Evolutionary conservation across 345 rosid genomes (phyloP).

Genomic region (Barbarea vulgaris): DNA sequence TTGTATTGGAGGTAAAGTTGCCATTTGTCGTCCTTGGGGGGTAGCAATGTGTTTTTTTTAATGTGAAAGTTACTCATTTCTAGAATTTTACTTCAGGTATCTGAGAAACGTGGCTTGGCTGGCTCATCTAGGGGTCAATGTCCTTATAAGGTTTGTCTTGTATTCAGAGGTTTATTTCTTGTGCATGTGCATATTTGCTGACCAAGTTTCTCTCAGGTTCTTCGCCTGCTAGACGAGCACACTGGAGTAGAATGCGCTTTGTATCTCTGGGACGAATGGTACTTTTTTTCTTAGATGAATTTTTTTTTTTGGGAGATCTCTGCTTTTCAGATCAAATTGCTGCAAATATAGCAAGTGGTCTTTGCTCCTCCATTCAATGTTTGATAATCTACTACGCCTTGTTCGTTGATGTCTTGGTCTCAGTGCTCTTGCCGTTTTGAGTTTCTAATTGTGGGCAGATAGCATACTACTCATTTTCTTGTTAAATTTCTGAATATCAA

Average conservation of each 20-base stretch:
- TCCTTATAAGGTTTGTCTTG: slow-evolving; percentile 66
- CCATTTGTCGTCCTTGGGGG: slow-evolving; percentile 1
- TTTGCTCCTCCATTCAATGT: background rate
- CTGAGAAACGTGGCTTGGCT: slow-evolving; percentile 57
- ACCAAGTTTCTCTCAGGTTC: slow-evolving; percentile 64
- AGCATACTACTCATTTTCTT: background rate
- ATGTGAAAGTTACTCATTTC: slow-evolving; percentile 22
- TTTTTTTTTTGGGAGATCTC: slow-evolving; percentile 10
- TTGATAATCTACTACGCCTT: slow-evolving; percentile 18
- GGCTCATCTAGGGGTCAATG: slow-evolving; percentile 45
- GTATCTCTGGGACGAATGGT: slow-evolving; percentile 89
- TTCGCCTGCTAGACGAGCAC: slow-evolving; percentile 84
- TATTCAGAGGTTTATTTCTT: background rate
- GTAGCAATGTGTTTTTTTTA: slow-evolving; percentile 21
- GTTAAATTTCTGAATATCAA: slow-evolving; percentile 27
- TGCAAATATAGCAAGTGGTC: slow-evolving; percentile 12
- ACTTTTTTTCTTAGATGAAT: slow-evolving; percentile 20
- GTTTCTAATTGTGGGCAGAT: slow-evolving; percentile 1
- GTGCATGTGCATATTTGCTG: slow-evolving; percentile 24
- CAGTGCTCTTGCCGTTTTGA: slow-evolving; percentile 13
- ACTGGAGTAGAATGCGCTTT: slow-evolving; percentile 82
- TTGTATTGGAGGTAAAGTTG: slow-evolving; percentile 80
- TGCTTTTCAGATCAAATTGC: slow-evolving; percentile 18
- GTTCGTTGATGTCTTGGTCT: slow-evolving; percentile 16
- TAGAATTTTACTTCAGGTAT: slow-evolving; percentile 55